Evolutionary conservation across 2,329 filamentous ascomycete genomes (phyloP).

Genomic region (Hymenoscyphus fraxineus): DNA sequence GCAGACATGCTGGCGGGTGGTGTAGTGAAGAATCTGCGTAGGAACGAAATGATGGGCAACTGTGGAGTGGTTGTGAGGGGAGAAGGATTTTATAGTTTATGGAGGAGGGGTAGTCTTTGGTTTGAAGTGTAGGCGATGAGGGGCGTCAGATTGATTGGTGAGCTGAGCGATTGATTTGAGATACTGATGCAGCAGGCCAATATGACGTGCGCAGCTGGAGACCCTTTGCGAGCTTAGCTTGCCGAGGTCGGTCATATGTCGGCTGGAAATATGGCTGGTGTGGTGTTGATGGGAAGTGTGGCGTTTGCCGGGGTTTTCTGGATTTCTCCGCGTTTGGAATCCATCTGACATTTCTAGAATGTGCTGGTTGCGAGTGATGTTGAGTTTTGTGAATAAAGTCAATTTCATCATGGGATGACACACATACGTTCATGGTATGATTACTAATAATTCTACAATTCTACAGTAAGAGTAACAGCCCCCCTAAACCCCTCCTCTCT

Average conservation of each 20-base stretch:
- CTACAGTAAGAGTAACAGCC: not conserved
- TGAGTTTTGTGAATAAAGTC: not conserved
- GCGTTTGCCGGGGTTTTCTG: too few species aligned
- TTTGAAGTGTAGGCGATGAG: not conserved
- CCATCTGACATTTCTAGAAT: not conserved
- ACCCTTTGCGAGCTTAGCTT: too few species aligned
- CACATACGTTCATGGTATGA: not conserved
- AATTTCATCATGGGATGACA: not conserved
- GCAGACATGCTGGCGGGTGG: constrained; percentile 71
- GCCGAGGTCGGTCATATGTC: not conserved
- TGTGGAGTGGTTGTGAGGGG: constrained; percentile 12
- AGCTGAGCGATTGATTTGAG: not conserved
- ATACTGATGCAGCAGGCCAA: not conserved
- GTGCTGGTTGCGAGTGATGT: not conserved
- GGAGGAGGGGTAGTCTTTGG: not conserved
- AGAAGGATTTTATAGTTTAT: constrained; percentile 4
- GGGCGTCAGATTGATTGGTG: not conserved
- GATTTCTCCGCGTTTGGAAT: too few species aligned
- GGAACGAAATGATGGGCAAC: constrained; percentile 56
- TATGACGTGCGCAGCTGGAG: not conserved
- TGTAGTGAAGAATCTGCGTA: constrained; percentile 68
- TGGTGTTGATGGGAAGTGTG: too few species aligned
- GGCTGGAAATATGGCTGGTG: not conserved
- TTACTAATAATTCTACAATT: not conserved
- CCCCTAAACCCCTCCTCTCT: too few species aligned